Conservation (phyloP, 129 eudicot species). For the Heracleum sosnowskyi region DNA sequence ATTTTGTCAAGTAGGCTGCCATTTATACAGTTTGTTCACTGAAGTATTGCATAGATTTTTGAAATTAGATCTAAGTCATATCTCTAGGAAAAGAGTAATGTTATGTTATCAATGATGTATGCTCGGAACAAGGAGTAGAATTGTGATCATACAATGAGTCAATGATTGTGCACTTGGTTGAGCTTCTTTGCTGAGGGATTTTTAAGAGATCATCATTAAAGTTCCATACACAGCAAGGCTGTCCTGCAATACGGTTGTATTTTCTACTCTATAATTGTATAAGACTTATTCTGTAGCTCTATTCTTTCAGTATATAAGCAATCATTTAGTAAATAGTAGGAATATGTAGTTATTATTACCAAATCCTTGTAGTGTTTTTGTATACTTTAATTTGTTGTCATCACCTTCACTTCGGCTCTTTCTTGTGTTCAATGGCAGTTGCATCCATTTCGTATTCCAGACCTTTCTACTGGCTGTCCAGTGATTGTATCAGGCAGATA, state of each 20-base stretch:
- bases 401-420: not conserved
- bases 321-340: not conserved
- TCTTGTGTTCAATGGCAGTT: constrained; percentile 39
- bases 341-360: not conserved
- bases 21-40: not conserved
- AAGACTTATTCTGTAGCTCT: not conserved
- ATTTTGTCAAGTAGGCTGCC: not conserved
- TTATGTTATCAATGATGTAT: not conserved
- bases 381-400: not conserved
- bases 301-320: not conserved
- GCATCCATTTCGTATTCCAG: constrained; percentile 60
- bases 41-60: not conserved
- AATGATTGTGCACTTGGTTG: too few relatives aligned
- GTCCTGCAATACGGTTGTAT: not conserved
- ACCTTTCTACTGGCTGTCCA: constrained; percentile 54
- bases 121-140: not conserved
- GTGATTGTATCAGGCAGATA: constrained; percentile 77
- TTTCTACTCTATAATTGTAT: not conserved
- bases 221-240: too few relatives aligned
- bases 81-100: not conserved
- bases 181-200: not conserved
- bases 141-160: not conserved
- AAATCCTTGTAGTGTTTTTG: not conserved
- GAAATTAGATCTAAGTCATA: not conserved
- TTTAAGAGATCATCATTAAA: not conserved